Percentiles rank a stretch among this genome's conserved stretches.
Evolutionary conservation across 1,284 basidiomycete genomes (phyloP).

Genomic region (Ganoderma boninense): DNA sequence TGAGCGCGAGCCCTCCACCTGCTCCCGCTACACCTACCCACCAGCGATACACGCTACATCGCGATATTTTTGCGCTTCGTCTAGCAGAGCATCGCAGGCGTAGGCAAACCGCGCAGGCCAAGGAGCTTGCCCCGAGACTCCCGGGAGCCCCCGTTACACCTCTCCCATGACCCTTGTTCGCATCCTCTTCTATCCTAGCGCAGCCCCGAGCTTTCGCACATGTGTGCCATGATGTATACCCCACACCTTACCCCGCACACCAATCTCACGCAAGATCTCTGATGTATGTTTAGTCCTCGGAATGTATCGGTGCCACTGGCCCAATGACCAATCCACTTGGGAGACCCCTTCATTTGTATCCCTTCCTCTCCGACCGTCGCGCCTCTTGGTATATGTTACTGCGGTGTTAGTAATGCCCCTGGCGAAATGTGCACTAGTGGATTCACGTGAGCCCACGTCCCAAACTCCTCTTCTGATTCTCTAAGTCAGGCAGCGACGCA

Average conservation of each 20-base stretch:
- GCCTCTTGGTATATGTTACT: background rate
- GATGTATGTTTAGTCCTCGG: constrained; percentile 9
- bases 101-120: constrained; percentile 46
- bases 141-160: constrained; percentile 45
- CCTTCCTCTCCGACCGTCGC: background rate
- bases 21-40: constrained; percentile 39
- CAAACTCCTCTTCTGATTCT: background rate
- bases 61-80: constrained; percentile 51
- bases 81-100: constrained; percentile 49
- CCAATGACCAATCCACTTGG: constrained; percentile 17
- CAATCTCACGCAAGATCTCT: constrained; percentile 21
- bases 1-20: constrained; percentile 31
- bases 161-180: constrained; percentile 26
- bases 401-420: too few relatives aligned
- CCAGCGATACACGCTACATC: constrained; percentile 49
- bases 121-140: constrained; percentile 49
- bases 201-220: background rate
- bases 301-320: constrained; percentile 21
- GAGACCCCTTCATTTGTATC: background rate
- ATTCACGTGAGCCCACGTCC: background rate
- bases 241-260: background rate
- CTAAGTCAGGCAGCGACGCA: background rate
- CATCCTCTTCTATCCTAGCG: background rate
- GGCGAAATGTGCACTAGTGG: background rate
- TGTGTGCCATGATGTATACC: background rate